Conservation (phyloP, 306 rosid genomes). For the Vigna mungo region DNA sequence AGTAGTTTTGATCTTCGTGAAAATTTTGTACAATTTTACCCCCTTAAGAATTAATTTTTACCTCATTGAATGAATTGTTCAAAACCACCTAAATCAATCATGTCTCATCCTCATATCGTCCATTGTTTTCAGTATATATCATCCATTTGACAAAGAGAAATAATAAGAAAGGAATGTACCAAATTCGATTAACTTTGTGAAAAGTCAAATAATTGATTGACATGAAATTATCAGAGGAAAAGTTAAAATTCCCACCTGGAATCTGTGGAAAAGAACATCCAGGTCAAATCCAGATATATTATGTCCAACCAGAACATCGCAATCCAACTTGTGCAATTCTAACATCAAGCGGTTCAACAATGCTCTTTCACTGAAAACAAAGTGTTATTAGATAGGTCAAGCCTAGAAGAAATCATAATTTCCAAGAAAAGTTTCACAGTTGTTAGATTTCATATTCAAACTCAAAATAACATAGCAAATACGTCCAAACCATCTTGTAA, state of each 20-base stretch:
- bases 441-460: conserved; percentile 6
- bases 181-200: conserved; percentile 28
- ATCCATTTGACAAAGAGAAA: conserved; percentile 27
- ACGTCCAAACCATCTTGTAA: conserved; percentile 11
- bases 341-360: conserved; percentile 81
- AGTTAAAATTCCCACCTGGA: conserved; percentile 66
- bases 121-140: background rate
- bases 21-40: conserved; percentile 28
- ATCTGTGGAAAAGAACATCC: conserved; percentile 93
- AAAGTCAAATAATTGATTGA: conserved; percentile 20
- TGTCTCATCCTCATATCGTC: conserved; percentile 20
- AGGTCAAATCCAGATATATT: conserved; percentile 95
- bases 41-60: conserved; percentile 8
- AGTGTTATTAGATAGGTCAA: conserved; percentile 42
- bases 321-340: conserved; percentile 84
- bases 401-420: conserved; percentile 37
- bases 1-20: conserved; percentile 23
- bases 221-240: conserved; percentile 24
- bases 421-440: conserved; percentile 9
- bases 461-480: conserved; percentile 21
- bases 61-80: conserved; percentile 23
- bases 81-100: conserved; percentile 35
- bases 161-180: conserved; percentile 2
- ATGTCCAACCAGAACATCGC: conserved; percentile 96
- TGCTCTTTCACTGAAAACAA: conserved; percentile 87